Evolutionary conservation across 345 rosid species (phyloP).

Genomic region (Linum trigynum): DNA sequence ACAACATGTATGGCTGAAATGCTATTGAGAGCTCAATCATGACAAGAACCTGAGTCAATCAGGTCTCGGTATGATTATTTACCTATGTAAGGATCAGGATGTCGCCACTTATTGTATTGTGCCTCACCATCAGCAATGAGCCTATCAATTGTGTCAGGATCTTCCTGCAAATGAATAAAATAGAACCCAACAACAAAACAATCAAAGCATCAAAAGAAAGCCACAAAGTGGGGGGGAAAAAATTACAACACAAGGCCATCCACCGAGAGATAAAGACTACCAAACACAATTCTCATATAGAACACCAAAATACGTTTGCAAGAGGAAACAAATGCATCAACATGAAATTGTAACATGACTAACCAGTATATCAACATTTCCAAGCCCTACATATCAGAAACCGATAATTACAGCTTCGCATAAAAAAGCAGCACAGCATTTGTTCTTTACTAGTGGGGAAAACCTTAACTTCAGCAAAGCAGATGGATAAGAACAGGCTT

Average conservation of each 20-base stretch:
- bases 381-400: background rate
- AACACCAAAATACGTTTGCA: no score
- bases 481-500: background rate
- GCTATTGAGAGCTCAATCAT: no score
- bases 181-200: constrained; percentile 1
- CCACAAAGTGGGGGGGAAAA: background rate
- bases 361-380: background rate
- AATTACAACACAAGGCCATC: background rate
- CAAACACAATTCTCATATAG: background rate
- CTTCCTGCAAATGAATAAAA: constrained; percentile 40
- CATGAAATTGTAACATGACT: background rate
- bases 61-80: background rate
- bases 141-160: constrained; percentile 69
- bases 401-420: background rate
- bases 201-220: background rate
- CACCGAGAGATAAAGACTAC: background rate
- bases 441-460: background rate
- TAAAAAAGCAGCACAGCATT: no score
- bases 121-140: constrained; percentile 76
- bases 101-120: constrained; percentile 67
- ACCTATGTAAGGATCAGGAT: constrained; percentile 98
- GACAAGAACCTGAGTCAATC: background rate
- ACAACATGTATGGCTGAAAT: no score
- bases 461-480: background rate
- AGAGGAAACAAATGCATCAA: background rate